Base-by-base conservation (phyloP, 1,284 basidiomycete species). In the Boletus holoroseus region DNA sequence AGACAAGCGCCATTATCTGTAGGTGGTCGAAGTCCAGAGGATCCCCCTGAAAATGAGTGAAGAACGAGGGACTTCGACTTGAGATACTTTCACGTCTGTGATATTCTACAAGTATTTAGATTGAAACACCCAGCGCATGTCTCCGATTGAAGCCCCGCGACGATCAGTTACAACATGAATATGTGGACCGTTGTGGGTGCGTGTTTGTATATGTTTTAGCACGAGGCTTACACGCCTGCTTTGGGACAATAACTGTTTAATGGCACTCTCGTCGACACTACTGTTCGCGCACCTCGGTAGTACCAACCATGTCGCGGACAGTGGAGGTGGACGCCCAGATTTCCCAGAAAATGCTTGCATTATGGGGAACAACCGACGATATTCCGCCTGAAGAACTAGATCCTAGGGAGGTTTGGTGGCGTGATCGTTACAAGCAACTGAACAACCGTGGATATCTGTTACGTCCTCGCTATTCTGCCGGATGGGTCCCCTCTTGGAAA, bases 401-500 rank as follows among this genome's bases (percentile, higher is more conserved):
- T 18, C 32, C 44, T 2, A 68, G 49, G 41, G 45, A 47, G 35
- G 34, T 38, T 35, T 49, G 37, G 50, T 43, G 37, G 38, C 48
- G 30, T 38, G 22, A 34, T 5, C 47, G 35, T 0, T 55, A 46
- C n/a, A 0, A 38, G 7, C 39, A 18, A 5, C 28, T 56, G 1
- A 58, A 64, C 57, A 52, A 53, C 2, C 53, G 15, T 12, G 73
- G 74, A 7, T 73, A 73, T 48, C 34, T 60, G 16, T 60, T 75
- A 2, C 67, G 73, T 0, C 60, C 64, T 5, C 55, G 71, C 2
- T 72, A 68, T 5, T 49, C 54, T 52, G 67, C 71, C 1, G 62
- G 62, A 13, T 73, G 71, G 68, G 49, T 61, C 0, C 64, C 71
- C 0, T 71, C 71, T 0, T 73, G 70, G 69, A 45, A 40, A 26